Evolutionary conservation across 2,329 filamentous ascomycete species (phyloP).

Genomic region (Coniochaeta ligniaria): DNA sequence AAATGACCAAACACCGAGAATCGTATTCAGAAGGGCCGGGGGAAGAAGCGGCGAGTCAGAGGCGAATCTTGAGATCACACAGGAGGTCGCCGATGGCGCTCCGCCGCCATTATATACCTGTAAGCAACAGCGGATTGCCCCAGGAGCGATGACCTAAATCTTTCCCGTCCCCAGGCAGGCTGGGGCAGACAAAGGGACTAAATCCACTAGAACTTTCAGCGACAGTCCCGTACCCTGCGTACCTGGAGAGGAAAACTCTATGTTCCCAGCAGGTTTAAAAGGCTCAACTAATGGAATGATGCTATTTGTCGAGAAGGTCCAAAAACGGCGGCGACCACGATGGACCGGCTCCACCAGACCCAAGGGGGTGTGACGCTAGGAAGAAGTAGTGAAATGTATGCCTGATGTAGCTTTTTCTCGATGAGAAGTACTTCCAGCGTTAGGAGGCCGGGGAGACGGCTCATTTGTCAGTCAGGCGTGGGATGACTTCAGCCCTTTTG

Average conservation of each 20-base stretch:
- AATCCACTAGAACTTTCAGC: slow-evolving; percentile 6
- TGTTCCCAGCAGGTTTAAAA: slow-evolving; percentile 10
- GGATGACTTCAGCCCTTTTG: slow-evolving; percentile 10
- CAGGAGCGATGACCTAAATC: slow-evolving; percentile 17
- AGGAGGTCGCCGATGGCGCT: slow-evolving; percentile 13
- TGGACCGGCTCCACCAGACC: slow-evolving; percentile 10
- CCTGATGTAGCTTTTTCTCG: slow-evolving; percentile 8
- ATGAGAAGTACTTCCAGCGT: slow-evolving; percentile 5
- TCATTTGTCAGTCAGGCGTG: slow-evolving; percentile 7
- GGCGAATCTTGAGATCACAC: not conserved
- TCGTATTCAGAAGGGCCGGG: slow-evolving; percentile 1
- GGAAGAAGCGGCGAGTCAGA: not conserved
- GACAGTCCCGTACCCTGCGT: not conserved
- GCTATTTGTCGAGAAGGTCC: slow-evolving; percentile 13
- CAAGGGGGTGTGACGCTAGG: slow-evolving; percentile 11
- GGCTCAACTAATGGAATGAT: slow-evolving; percentile 10
- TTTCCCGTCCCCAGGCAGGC: slow-evolving; percentile 14
- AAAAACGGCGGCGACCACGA: slow-evolving; percentile 9
- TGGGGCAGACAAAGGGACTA: slow-evolving; percentile 4
- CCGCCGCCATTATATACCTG: slow-evolving; percentile 14
- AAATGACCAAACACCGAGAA: slow-evolving; percentile 5
- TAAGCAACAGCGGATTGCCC: slow-evolving; percentile 3
- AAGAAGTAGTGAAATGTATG: slow-evolving; percentile 9
- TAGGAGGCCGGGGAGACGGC: slow-evolving; percentile 11
- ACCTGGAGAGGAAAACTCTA: not conserved